Evolutionary conservation across 2,329 filamentous ascomycete species (phyloP), one percentile per base, ranked within the genome.

Genomic region (Fusarium sororula): DNA sequence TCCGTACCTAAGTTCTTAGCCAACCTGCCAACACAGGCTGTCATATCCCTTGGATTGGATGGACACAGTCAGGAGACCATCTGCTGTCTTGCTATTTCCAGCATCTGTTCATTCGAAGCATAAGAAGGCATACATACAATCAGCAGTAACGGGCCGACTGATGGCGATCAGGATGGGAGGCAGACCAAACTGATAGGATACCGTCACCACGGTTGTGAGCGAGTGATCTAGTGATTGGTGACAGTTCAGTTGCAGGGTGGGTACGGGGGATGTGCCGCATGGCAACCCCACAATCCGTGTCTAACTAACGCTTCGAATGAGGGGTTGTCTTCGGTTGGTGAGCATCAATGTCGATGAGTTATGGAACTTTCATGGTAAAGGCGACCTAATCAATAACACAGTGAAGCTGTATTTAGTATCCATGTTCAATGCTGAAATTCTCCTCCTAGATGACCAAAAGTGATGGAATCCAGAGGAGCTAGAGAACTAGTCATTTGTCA

Each of bases 81-180:
- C 28, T 45, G 35, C 53, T 53, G 20, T 44, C 30, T 68, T 61
- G 30, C 37, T 51, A 22, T 60, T 55, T 39, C 30, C 44, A 44
- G 38, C 20, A 55, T 48, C 30, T 30, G 48, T 37, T n/a, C 24
- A 53, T 53, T 53, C 48, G 48, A 73, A 70, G 48, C 42, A 68
- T 35, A 30, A 35, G 65, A 30, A 37, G 17, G 42, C 60, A 60
- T 66, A 45, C 32, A 35, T 64, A 42, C 15, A 35, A 35, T 61
- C 57, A 39, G 65, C 57, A 61, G 73, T 57, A 79, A 80, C 79
- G 78, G 78, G 70, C 78, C 78, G 78, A 80, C 74, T 80, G 65
- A 69, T 44, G 67, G 58, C 65, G 68, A 72, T 66, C 63, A 47
- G 58, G 63, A 71, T 57, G 65, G 69, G 66, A 68, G 57, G 66